Conservation (phyloP, 2,329 filamentous ascomycete species). For the Colletotrichum plurivorum region DNA sequence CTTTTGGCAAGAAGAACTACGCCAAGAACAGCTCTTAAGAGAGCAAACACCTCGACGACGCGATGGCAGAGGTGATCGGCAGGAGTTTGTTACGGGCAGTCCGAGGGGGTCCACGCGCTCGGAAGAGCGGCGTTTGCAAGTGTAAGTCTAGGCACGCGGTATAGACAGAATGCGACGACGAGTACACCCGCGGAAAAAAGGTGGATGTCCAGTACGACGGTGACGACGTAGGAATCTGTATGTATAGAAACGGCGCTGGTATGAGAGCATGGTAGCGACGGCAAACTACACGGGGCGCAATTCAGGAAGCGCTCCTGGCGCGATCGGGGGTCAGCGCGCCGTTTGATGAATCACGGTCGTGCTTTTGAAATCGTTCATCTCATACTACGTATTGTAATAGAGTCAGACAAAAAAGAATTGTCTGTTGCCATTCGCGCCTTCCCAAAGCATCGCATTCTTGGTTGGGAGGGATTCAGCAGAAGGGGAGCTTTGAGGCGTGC, state of each 20-base stretch:
- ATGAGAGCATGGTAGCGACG: slow-evolving; percentile 37
- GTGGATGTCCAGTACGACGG: slow-evolving; percentile 23
- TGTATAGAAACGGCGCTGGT: slow-evolving; percentile 21
- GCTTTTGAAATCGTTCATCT: slow-evolving; percentile 35
- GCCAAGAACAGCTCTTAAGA: slow-evolving; percentile 69
- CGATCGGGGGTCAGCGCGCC: slow-evolving; percentile 26
- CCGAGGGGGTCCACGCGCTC: background rate
- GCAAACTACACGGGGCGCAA: slow-evolving; percentile 35
- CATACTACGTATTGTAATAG: slow-evolving; percentile 39
- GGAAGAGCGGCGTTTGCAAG: background rate
- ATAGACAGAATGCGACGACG: slow-evolving; percentile 27
- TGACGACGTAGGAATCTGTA: slow-evolving; percentile 34
- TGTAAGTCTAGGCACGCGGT: slow-evolving; percentile 34
- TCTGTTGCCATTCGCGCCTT: slow-evolving; percentile 13
- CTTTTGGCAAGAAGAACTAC: slow-evolving; percentile 90
- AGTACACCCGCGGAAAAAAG: slow-evolving; percentile 6
- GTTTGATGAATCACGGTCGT: slow-evolving; percentile 36
- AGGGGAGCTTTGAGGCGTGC: background rate
- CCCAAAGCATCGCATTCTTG: background rate
- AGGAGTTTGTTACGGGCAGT: slow-evolving; percentile 2
- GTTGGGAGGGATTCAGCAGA: background rate
- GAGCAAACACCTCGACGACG: slow-evolving; percentile 11
- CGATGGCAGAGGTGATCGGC: slow-evolving; percentile 11
- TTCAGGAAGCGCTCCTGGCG: slow-evolving; percentile 24
- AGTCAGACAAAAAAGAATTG: slow-evolving; percentile 22